Base-by-base conservation (phyloP, 345 rosid genomes). In the Pugionium cornutum region DNA sequence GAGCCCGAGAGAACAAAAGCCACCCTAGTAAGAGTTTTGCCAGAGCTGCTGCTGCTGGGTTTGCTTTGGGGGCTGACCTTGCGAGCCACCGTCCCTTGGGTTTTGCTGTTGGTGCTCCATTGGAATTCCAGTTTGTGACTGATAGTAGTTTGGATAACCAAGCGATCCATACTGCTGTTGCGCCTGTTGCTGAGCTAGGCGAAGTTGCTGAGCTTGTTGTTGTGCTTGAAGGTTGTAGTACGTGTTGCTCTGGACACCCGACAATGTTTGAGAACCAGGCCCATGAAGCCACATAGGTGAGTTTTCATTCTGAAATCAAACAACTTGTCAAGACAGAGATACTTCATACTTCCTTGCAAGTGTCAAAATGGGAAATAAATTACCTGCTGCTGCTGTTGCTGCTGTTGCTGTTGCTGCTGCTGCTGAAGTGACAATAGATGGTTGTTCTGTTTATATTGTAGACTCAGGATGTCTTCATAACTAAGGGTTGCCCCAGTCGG, bases 141-240 rank as follows among this genome's bases (percentile, higher is more conserved):
- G 97, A 79, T 86, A 91, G 78, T 81, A 85, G 70, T 91, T 91
- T 2, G 95, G 90, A 78, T 91, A 87, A 56, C 94, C 89, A 11
- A 62, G 84, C 1, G 78, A 72, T 28, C 98, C 88, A 35, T 83
- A 85, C 55, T 89, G 96, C 81, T 89, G 98, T 4, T 63, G 67
- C 30, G 57, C 67, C 37, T 68, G 73, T 62, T 85, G 95, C 67
- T 89, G 98, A 34, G 80, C 92, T 80, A 88, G 97, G 26, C 97
- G 83, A 50, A 83, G 10, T 81, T 65, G 69, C 69, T 65, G 69
- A 32, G 52, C 50, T 63, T 81, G 86, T 73, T 91, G 98, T 77
- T 91, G 98, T 61, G 88, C 95, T 78, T 87, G 95, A 72, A 86
- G 89, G 85, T 82, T 81, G 83, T 86, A 91, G 79, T 86, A 89